Base-by-base conservation (phyloP, 495 filamentous ascomycete genomes). In the Penicillium ochrochloron region DNA sequence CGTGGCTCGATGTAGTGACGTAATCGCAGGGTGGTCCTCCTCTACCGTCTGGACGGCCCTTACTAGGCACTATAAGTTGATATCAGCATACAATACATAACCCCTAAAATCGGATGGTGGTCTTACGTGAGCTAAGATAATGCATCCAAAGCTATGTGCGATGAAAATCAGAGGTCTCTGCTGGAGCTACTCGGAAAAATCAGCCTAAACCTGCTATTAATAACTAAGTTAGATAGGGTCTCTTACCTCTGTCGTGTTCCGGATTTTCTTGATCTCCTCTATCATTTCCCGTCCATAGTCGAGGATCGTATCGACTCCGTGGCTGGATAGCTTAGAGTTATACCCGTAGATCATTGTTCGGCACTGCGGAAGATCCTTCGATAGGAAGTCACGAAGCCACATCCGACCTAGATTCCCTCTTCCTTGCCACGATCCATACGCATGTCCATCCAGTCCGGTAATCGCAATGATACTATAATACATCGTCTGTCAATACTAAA, bases 1-100 rank as follows among this genome's bases (percentile, higher is more conserved):
- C 21, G 72, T 76, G 44, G 75, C 75, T 52, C 63, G 69, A 61
- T 74, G 44, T 10, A 77, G 66, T 50, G 74, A 71, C 25, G 64
- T 60, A 31, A 76, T 73, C 29, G 67, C 66, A 0, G 48, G 48
- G 21, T 51, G 48, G 19, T 51, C 48, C 27, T 9, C 48, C 19
- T 51, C 48, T 21, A 51, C 27, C 48, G 48, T 51, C 21, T 27
- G 10, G 48, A 51, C 27, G 1, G 19, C 48, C 21, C 21, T 10
- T 1, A 51, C 48, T 1, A 51, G 21, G 48, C 48, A 51, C 48
- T 27, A 6, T 17, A 51, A 23, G 48, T 4, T 11, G 14, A 51
- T 51, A 9, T 51, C 48, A 51, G 48, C 8, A 27, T 51, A 51
- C 27, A 4, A 51, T n/a, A 23, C 12, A 5, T 25, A 1, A 12